A percentile compares a stretch with the other conserved stretches of the same genome.
Conservation (phyloP, 2,329 filamentous ascomycete species). For the Trichoderma atroviride region DNA sequence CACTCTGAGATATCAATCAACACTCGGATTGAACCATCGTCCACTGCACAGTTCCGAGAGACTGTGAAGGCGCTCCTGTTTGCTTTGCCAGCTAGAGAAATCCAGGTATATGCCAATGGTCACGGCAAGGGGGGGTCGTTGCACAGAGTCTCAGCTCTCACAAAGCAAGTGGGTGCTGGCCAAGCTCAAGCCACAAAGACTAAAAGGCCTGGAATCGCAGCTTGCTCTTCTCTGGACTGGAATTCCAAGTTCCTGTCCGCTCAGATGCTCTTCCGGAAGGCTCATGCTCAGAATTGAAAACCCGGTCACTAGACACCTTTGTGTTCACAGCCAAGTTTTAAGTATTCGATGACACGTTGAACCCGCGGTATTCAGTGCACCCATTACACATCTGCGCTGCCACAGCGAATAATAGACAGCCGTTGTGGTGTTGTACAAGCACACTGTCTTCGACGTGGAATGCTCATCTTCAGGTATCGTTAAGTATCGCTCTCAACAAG, state of each 20-base stretch:
- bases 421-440: constrained; percentile 1
- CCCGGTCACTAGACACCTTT: not conserved
- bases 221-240: not conserved
- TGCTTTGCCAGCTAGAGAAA: not conserved
- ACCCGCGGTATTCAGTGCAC: not conserved
- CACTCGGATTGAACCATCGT: too few species aligned
- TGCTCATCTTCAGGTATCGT: constrained; percentile 2
- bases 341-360: too few species aligned
- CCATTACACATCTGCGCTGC: not conserved
- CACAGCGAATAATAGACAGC: not conserved
- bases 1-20: too few species aligned
- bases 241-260: not conserved
- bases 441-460: constrained; percentile 20
- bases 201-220: not conserved
- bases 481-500: not conserved
- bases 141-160: not conserved
- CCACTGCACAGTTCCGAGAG: too few species aligned
- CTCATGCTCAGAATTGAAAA: not conserved
- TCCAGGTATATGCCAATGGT: not conserved
- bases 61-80: too few species aligned
- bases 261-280: not conserved
- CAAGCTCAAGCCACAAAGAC: not conserved
- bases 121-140: not conserved
- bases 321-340: not conserved
- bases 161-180: not conserved